These are phyloP conservation scores for Hygrocybe punicea DNA, from an alignment of 768 basidiomycete genomes.

Conservation along the genomic window DNA sequence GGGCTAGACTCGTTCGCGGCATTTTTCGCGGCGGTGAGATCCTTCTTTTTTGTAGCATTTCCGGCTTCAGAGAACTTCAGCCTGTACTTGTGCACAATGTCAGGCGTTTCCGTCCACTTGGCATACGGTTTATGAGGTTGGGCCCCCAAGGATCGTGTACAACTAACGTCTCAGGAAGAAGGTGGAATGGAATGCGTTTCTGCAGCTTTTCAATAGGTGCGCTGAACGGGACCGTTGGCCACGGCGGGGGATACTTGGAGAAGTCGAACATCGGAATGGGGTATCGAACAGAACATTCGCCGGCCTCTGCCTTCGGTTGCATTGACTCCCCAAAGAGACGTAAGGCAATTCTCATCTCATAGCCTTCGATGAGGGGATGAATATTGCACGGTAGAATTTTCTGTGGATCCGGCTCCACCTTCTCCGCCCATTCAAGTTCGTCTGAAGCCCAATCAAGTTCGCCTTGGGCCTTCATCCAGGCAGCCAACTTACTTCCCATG, in stretches of 20 bases:
- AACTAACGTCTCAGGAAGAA: slow-evolving; percentile 40
- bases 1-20: slow-evolving; percentile 2
- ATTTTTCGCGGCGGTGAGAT: slow-evolving; percentile 2
- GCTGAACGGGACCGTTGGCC: slow-evolving; percentile 42
- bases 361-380: slow-evolving; percentile 17
- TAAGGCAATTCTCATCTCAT: slow-evolving; percentile 12
- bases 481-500: slow-evolving; percentile 27
- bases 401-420: slow-evolving; percentile 26
- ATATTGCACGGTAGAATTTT: slow-evolving; percentile 32
- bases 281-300: not conserved
- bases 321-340: slow-evolving; percentile 1
- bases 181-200: slow-evolving; percentile 31
- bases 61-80: slow-evolving; percentile 18
- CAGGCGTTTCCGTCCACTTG: slow-evolving; percentile 31
- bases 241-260: slow-evolving; percentile 38
- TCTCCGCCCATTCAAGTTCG: slow-evolving; percentile 30
- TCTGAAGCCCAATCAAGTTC: slow-evolving; percentile 33
- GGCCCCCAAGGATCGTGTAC: slow-evolving; percentile 45
- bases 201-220: slow-evolving; percentile 25
- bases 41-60: slow-evolving; percentile 2
- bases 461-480: slow-evolving; percentile 35
- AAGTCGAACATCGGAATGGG: slow-evolving; percentile 27
- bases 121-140: slow-evolving; percentile 18
- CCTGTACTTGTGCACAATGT: slow-evolving; percentile 32
- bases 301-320: not conserved